Evolutionary conservation across 2,329 filamentous ascomycete species (phyloP).

Genomic region (Penicillium expansum): DNA sequence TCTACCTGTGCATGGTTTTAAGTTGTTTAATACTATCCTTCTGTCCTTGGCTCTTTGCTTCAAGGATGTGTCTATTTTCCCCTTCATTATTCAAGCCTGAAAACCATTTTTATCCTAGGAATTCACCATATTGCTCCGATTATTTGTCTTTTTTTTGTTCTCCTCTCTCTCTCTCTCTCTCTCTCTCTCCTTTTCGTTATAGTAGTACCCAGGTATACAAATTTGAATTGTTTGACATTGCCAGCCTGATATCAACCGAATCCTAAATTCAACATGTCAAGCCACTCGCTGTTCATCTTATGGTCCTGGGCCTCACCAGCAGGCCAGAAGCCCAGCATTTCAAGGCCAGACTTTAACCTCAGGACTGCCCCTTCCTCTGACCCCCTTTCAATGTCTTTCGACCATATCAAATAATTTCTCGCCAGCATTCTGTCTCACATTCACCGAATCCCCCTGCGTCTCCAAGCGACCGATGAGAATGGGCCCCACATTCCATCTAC

Average conservation of each 20-base stretch:
- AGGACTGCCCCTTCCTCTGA: neutral
- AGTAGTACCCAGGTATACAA: neutral
- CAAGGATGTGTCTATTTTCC: constrained; percentile 3
- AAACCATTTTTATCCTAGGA: neutral
- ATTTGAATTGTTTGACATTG: neutral
- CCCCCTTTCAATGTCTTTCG: neutral
- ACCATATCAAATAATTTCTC: constrained; percentile 1
- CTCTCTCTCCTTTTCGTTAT: no score
- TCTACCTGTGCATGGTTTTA: constrained; percentile 20
- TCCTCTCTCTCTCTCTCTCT: no score
- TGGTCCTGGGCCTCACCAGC: neutral
- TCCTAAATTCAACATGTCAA: neutral
- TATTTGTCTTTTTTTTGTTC: neutral
- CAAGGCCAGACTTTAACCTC: neutral
- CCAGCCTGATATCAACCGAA: neutral
- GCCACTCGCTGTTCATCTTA: no score
- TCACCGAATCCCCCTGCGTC: neutral
- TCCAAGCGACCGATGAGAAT: constrained; percentile 16
- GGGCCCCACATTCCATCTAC: constrained; percentile 21
- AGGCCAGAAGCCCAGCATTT: neutral
- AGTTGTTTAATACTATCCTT: constrained; percentile 28
- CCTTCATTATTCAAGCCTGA: neutral
- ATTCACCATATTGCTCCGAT: neutral
- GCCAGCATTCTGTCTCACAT: neutral
- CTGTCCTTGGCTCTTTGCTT: constrained; percentile 6